These are phyloP conservation scores for Dendrobium huoshanense DNA, from an alignment of 106 monocot genomes.

Conservation along the genomic window DNA sequence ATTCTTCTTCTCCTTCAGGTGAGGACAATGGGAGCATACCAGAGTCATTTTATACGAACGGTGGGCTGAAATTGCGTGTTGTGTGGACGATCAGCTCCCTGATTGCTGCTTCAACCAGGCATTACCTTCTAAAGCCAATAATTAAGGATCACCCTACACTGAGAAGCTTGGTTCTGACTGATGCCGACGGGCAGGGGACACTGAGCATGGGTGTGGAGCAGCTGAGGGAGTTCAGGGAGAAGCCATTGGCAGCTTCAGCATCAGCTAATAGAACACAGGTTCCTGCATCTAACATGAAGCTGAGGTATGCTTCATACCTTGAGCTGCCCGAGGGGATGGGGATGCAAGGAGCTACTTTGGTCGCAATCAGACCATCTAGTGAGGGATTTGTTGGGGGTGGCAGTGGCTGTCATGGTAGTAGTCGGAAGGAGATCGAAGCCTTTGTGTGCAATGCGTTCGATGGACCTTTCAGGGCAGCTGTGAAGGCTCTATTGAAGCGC, in stretches of 20 bases:
- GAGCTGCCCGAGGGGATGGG: slow-evolving; percentile 60
- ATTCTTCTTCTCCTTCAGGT: not conserved
- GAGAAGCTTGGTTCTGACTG: slow-evolving; percentile 58
- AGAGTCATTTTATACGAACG: slow-evolving; percentile 83
- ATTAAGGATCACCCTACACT: slow-evolving; percentile 80
- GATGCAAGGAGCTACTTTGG: slow-evolving; percentile 76
- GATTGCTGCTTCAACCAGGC: slow-evolving; percentile 80
- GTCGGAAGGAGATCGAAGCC: slow-evolving; percentile 38
- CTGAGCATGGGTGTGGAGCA: slow-evolving; percentile 56
- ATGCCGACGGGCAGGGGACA: slow-evolving; percentile 77
- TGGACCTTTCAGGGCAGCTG: slow-evolving; percentile 56
- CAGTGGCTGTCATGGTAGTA: slow-evolving; percentile 5
- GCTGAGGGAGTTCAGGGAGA: slow-evolving; percentile 79
- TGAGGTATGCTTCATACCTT: slow-evolving; percentile 57
- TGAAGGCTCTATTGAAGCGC: slow-evolving; percentile 51
- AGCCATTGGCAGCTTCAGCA: slow-evolving; percentile 57
- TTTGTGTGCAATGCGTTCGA: slow-evolving; percentile 64
- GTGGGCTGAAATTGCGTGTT: slow-evolving; percentile 73
- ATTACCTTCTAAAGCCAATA: slow-evolving; percentile 60
- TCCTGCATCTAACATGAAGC: slow-evolving; percentile 71
- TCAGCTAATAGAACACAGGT: slow-evolving; percentile 72
- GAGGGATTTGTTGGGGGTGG: slow-evolving; percentile 16
- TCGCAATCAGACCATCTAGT: slow-evolving; percentile 55
- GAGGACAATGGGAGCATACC: slow-evolving; percentile 75
- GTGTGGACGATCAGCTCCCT: slow-evolving; percentile 89